Percentiles rank a stretch among this genome's conserved stretches.
phyloP scores from a whole-genome alignment of 163 green algal genomes.

The Picocystis sp. region DNA sequence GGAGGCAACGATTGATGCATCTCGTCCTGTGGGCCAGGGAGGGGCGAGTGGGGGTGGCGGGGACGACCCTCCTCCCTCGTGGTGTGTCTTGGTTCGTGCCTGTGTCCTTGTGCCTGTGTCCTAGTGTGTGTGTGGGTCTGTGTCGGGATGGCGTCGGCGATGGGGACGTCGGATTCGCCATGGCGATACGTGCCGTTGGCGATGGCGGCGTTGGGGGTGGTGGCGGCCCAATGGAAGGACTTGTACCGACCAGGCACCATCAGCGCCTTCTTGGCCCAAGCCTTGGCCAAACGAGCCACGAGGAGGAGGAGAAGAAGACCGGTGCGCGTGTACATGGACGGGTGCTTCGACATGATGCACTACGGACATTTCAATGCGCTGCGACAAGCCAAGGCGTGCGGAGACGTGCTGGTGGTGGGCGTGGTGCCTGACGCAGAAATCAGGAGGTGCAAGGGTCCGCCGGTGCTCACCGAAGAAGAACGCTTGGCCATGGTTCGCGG shows the following conservation, averaged over 20 bases:
- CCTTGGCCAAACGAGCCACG: constrained; percentile 61
- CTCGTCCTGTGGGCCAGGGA: too few species aligned
- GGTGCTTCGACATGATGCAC: constrained; percentile 99
- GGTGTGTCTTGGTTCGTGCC: too few species aligned
- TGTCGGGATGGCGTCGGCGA: too few species aligned
- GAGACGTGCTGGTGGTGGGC: constrained; percentile 84
- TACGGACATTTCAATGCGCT: constrained; percentile 97
- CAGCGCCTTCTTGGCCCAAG: constrained; percentile 50
- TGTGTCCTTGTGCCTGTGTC: too few species aligned
- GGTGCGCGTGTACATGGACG: constrained; percentile 93
- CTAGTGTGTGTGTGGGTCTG: too few species aligned
- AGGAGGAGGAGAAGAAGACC: constrained; percentile 37
- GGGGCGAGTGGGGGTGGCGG: too few species aligned
- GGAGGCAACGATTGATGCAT: too few species aligned
- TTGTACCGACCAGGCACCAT: constrained; percentile 70
- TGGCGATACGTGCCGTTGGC: too few species aligned
- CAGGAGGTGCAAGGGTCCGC: constrained; percentile 56
- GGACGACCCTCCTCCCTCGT: too few species aligned
- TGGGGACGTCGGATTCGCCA: too few species aligned
- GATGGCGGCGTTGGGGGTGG: too few species aligned
- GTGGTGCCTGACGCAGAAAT: constrained; percentile 92
- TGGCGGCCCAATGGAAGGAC: too few species aligned
- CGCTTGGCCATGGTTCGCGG: constrained; percentile 60
- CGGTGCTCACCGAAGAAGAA: constrained; percentile 83
- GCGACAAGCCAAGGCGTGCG: constrained; percentile 68